phyloP scores from a whole-genome alignment of 176 grass and related monocot genomes.

The Carex kokanica region DNA sequence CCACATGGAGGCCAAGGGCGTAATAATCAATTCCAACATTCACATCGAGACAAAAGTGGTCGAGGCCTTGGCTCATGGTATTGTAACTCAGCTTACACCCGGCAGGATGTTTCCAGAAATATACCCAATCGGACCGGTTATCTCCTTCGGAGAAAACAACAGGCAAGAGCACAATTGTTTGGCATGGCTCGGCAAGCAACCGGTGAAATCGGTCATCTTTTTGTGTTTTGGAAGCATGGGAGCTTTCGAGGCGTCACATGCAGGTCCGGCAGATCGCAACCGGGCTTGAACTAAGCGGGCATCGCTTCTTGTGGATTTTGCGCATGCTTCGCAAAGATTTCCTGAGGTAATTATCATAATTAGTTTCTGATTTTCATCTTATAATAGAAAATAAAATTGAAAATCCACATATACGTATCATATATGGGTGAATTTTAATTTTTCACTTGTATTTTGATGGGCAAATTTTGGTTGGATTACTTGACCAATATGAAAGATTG shows the following conservation, averaged over 20 bases:
- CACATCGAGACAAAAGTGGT: constrained; percentile 13
- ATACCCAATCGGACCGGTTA: constrained; percentile 11
- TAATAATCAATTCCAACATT: constrained; percentile 37
- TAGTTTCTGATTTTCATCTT: neutral
- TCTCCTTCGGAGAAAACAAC: neutral
- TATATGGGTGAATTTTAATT: neutral
- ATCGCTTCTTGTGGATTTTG: constrained; percentile 19
- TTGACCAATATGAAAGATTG: neutral
- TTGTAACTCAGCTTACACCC: neutral
- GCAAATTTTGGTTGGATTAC: neutral
- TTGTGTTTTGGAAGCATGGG: constrained; percentile 25
- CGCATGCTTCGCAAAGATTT: neutral
- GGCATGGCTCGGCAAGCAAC: neutral
- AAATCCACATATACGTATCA: neutral
- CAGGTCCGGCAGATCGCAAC: constrained; percentile 18
- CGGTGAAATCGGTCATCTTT: neutral
- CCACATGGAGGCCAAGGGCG: constrained; percentile 31
- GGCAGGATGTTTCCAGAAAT: neutral
- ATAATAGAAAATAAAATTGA: neutral
- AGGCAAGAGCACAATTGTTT: constrained; percentile 17
- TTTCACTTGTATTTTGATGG: neutral
- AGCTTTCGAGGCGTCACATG: neutral
- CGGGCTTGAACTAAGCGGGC: neutral
- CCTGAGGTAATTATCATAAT: neutral
- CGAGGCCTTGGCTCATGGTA: constrained; percentile 19